These are phyloP conservation scores for Dendrobium chrysotoxum DNA, from an alignment of 106 monocot genomes.

Conservation along the genomic window DNA sequence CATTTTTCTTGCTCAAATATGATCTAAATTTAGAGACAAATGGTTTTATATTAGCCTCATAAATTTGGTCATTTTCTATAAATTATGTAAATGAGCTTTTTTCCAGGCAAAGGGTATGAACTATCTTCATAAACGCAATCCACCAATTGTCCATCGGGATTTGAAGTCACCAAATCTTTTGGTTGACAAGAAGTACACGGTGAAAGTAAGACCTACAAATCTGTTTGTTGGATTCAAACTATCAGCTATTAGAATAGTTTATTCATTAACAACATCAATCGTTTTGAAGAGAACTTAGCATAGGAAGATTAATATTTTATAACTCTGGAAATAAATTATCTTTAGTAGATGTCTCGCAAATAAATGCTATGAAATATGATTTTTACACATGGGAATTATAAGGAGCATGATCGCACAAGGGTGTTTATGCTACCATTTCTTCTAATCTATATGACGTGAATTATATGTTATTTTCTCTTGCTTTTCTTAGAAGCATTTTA, in stretches of 20 bases:
- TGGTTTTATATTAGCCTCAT: neutral
- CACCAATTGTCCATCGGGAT: slow-evolving; percentile 98
- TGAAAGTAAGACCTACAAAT: slow-evolving; percentile 58
- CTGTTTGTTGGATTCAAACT: neutral
- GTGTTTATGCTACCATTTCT: no score
- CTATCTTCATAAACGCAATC: slow-evolving; percentile 90
- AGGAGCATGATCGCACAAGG: no score
- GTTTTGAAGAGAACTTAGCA: neutral
- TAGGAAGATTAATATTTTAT: neutral
- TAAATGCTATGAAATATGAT: neutral
- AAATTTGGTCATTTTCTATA: slow-evolving; percentile 4
- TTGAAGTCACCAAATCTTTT: slow-evolving; percentile 98
- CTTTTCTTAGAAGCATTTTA: neutral
- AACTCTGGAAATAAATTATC: neutral
- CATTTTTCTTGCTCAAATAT: neutral
- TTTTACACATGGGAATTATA: neutral
- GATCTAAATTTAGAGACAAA: neutral
- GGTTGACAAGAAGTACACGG: slow-evolving; percentile 94
- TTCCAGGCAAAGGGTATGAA: slow-evolving; percentile 99
- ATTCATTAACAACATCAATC: neutral
- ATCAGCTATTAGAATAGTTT: neutral
- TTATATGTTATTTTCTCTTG: neutral
- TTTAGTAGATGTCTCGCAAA: neutral
- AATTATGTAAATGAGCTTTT: neutral
- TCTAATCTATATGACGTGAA: no score